Evolutionary conservation across 2,329 filamentous ascomycete genomes (phyloP), one percentile per base, ranked within the genome.

Genomic region (Periconia digitata): DNA sequence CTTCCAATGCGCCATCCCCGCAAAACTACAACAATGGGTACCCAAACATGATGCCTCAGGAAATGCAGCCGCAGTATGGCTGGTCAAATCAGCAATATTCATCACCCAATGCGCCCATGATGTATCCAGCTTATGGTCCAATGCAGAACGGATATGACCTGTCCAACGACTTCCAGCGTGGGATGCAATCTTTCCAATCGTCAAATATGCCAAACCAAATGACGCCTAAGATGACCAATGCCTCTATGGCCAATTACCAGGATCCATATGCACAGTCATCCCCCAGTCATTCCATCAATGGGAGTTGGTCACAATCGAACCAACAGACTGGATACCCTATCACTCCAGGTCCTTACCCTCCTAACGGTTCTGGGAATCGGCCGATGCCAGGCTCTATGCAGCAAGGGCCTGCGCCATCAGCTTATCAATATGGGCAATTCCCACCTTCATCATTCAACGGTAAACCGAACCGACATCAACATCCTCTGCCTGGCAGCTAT

Each of bases 401-500:
- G 27, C 62, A 67, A 46, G 61, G 69, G 23, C 61, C 63, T 12
- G 67, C 71, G 36, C 74, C 72, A 48, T 72, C 75, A 47, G 68
- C 58, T 1, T 96, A 95, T 71, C 79, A 85, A 1, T 96, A 87
- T 67, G 87, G 89, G 2, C 90, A 95, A 64, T 79, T 92, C 40
- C 87, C 89, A 3, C 82, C 79, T 53, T 78, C 80, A 43, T 85
- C 85, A 41, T 85, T 68, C 49, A 69, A 66, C 18, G 64, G 63
- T 15, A 67, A 89, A 21, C 80, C 87, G 52, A 88, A 88, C 60
- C 83, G 85, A 8, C 85, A 88, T 49, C 87, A 91, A 64, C 90
- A 96, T 67, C 89, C 90, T 6, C 85, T 95, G 47, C 89, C 90
- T 13, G 90, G 90, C 29, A 94, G 87, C 72, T 95, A 84, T 66